These are phyloP conservation scores for Phytophthora idaei DNA, from an alignment of 352 stramenopile genomes.

Conservation along the genomic window DNA sequence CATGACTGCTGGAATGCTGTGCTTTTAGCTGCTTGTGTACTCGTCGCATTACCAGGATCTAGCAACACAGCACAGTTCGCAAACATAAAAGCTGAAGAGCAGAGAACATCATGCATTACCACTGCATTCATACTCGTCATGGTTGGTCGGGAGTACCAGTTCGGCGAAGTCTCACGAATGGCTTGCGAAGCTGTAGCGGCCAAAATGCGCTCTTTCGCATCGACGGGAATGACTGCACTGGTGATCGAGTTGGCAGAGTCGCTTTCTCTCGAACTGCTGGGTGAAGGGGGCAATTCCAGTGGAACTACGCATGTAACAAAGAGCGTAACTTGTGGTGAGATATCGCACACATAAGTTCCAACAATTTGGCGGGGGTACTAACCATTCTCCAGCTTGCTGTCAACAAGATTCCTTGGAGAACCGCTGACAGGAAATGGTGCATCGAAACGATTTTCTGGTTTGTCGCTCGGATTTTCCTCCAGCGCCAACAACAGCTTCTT, in stretches of 20 bases:
- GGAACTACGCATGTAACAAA: background rate
- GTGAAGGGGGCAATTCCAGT: constrained; percentile 7
- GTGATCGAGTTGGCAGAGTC: constrained; percentile 17
- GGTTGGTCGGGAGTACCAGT: constrained; percentile 9
- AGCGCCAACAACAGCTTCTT: constrained; percentile 36
- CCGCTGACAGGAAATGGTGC: background rate
- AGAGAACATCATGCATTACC: background rate
- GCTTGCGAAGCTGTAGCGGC: constrained; percentile 25
- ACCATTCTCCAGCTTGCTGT: constrained; percentile 9
- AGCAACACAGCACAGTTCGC: constrained; percentile 2
- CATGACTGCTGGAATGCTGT: constrained; percentile 37
- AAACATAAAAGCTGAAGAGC: background rate
- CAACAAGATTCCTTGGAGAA: background rate
- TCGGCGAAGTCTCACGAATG: background rate
- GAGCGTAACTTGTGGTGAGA: background rate
- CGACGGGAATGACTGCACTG: constrained; percentile 23
- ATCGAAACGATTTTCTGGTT: background rate
- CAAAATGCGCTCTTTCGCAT: constrained; percentile 43
- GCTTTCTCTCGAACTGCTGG: constrained; percentile 21
- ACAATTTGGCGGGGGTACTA: constrained; percentile 4
- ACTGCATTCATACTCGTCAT: constrained; percentile 13
- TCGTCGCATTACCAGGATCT: constrained; percentile 10
- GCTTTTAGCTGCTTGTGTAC: constrained; percentile 6
- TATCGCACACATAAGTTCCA: background rate
- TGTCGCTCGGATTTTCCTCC: constrained; percentile 5